phyloP scores from a whole-genome alignment of 345 rosid genomes.

The Eucalyptus polybractea region DNA sequence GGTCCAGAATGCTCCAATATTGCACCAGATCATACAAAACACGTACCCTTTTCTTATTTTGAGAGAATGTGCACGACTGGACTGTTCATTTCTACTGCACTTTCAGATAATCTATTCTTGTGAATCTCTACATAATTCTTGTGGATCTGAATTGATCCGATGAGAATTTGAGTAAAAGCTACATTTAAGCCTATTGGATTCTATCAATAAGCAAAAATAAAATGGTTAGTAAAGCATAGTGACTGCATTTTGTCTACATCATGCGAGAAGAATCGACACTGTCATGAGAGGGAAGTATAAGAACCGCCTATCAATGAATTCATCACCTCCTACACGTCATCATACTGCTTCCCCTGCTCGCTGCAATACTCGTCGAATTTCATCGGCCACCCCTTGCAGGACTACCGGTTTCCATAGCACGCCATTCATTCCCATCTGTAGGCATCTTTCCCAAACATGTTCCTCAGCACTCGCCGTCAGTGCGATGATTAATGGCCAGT shows the following conservation, averaged over 20 bases:
- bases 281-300: not conserved
- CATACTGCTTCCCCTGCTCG: conserved; percentile 39
- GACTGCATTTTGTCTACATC: not conserved
- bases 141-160: not conserved
- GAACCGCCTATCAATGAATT: not conserved
- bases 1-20: not conserved
- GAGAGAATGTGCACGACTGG: not conserved
- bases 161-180: not conserved
- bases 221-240: not conserved
- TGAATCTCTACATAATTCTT: not conserved
- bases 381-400: conserved; percentile 68
- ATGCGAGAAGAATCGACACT: not conserved
- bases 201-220: not conserved
- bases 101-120: not conserved
- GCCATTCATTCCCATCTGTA: conserved; percentile 79
- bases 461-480: conserved; percentile 87
- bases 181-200: not conserved
- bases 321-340: not conserved
- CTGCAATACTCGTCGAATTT: conserved; percentile 63
- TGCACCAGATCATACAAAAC: not conserved
- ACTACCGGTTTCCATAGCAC: conserved; percentile 82
- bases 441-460: conserved; percentile 57
- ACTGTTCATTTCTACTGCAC: not conserved
- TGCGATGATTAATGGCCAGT: conserved; percentile 80
- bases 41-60: not conserved